phyloP scores from a whole-genome alignment of 2,329 filamentous ascomycete species.

The Oidium heveae region DNA sequence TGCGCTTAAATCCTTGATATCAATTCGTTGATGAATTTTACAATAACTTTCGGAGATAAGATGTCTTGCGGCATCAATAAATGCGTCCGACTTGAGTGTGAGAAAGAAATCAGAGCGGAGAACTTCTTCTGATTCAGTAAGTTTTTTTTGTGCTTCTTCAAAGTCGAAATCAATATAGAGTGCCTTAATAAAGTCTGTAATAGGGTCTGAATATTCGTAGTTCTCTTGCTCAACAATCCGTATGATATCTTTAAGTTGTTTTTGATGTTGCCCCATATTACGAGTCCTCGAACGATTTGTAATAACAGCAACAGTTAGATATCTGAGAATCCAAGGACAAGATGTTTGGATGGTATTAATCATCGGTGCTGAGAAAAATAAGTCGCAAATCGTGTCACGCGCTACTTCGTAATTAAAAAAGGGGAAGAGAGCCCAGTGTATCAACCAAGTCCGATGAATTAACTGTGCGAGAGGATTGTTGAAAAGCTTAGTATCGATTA shows the following conservation, averaged over 20 bases:
- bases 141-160: conserved; percentile 78
- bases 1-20: conserved; percentile 86
- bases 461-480: conserved; percentile 90
- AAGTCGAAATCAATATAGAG: conserved; percentile 93
- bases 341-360: conserved; percentile 99
- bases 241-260: conserved; percentile 92
- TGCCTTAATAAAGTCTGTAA: conserved; percentile 90
- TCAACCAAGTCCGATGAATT: conserved; percentile 85
- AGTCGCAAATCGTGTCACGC: conserved; percentile 73
- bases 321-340: conserved; percentile 89
- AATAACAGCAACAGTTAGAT: conserved; percentile 82
- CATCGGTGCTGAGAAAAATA: conserved; percentile 90
- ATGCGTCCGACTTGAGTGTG: conserved; percentile 55
- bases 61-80: conserved; percentile 84
- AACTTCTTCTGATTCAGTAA: conserved; percentile 71
- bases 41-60: conserved; percentile 97
- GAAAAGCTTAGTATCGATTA: conserved; percentile 84
- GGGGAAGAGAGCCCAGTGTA: conserved; percentile 96
- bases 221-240: conserved; percentile 89
- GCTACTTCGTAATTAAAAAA: conserved; percentile 94
- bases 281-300: conserved; percentile 62
- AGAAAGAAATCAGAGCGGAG: conserved; percentile 92
- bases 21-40: conserved; percentile 98
- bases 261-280: conserved; percentile 76
- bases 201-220: conserved; percentile 90